Base-by-base conservation (phyloP, 306 rosid species). In the Pterocarpus santalinus region DNA sequence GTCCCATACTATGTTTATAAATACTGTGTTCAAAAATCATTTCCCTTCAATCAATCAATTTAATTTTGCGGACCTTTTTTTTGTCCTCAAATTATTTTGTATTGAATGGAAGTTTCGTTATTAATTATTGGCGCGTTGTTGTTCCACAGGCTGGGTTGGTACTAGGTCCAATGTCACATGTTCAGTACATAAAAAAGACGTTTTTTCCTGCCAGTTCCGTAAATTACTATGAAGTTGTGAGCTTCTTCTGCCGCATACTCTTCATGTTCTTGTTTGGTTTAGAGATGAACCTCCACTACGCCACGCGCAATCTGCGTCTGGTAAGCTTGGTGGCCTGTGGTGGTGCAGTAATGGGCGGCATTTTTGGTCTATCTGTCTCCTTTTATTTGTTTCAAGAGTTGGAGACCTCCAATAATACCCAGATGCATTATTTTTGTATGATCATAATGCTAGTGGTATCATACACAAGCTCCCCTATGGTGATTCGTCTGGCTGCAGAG, bases 251-350 rank as follows among this genome's bases (percentile, higher is more conserved):
- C 56, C 94, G 99, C 5, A 93, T 93, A 33, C 60, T 90, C 22
- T 91, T 95, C 90, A 90, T 90, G 89, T 95, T 95, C 87, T 73
- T 95, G 4, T 86, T 95, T 30, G 99, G 99, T 2, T 78, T 95
- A 28, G 95, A 95, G 77, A 86, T 87, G 67, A 94, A 93, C 32
- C 11, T 83, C n/a, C 70, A 90, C 2, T 90, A 85, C 69, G 15
- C 77, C 0, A 3, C 72, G 49, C 90, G 92, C 6, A 82, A 90
- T 80, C 12, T 87, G 0, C 89, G 90, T 5, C 5, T 43, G 2
- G 89, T 88, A 0, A 72, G 88, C 76, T 4, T 82, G 10, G 62
- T 93, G 32, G 94, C 97, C 0, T 80, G 73, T 36, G 92, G 97
- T 7, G 97, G 99, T 51, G 88, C 84, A 22, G 0, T 74, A 1